Evolutionary conservation across 2,329 filamentous ascomycete genomes (phyloP).

Genomic region (Pseudogymnoascus sp.): DNA sequence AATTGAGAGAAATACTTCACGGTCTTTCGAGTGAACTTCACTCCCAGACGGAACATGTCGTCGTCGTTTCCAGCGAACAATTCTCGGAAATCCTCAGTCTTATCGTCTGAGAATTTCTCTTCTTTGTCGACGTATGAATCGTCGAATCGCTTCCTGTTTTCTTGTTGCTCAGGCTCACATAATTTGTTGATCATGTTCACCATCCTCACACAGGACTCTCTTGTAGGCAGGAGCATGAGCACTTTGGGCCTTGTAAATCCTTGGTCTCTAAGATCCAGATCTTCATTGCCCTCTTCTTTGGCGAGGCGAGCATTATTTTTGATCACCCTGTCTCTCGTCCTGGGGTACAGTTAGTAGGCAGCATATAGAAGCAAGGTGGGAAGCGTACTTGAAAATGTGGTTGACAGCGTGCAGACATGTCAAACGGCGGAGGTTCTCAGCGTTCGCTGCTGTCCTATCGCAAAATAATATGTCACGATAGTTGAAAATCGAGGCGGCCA

Average conservation of each 20-base stretch:
- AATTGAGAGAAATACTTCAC: conserved; percentile 93
- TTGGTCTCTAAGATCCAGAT: conserved; percentile 78
- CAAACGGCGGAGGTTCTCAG: conserved; percentile 60
- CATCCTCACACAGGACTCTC: conserved; percentile 73
- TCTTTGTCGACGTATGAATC: conserved; percentile 69
- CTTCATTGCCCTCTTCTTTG: conserved; percentile 54
- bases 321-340: conserved; percentile 79
- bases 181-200: conserved; percentile 70
- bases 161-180: conserved; percentile 79
- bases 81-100: conserved; percentile 79
- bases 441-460: conserved; percentile 61
- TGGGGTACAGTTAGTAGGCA: conserved; percentile 26
- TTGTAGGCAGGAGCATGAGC: conserved; percentile 80
- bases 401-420: conserved; percentile 80
- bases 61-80: conserved; percentile 93
- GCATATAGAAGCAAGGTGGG: not conserved
- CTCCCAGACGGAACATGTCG: conserved; percentile 90
- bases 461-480: conserved; percentile 78
- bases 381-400: conserved; percentile 70
- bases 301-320: conserved; percentile 82
- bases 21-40: conserved; percentile 95
- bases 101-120: conserved; percentile 61
- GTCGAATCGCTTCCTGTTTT: conserved; percentile 87
- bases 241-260: conserved; percentile 94
- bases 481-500: conserved; percentile 68